These are phyloP conservation scores for Salvia hispanica DNA, from an alignment of 257 asterid species.

Conservation along the genomic window DNA sequence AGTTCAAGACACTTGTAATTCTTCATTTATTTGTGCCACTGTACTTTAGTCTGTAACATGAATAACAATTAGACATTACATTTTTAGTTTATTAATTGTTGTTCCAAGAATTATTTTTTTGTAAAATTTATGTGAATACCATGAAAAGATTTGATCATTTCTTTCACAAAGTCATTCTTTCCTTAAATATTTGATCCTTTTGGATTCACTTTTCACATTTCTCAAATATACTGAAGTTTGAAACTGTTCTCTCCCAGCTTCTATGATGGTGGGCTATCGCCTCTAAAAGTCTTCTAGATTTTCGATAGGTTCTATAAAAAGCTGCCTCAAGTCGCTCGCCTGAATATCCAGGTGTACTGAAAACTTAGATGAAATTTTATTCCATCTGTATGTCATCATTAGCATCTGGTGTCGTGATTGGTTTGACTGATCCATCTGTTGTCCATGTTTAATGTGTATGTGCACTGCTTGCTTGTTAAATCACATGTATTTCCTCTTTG, in stretches of 20 bases:
- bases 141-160: slow-evolving; percentile 18
- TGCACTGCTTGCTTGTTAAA: neutral
- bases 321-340: neutral
- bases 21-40: slow-evolving; percentile 58
- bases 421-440: slow-evolving; percentile 16
- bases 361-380: slow-evolving; percentile 7
- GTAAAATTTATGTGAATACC: slow-evolving; percentile 29
- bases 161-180: slow-evolving; percentile 16
- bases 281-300: slow-evolving; percentile 4
- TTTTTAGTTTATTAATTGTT: slow-evolving; percentile 60
- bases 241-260: slow-evolving; percentile 13
- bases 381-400: slow-evolving; percentile 1
- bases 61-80: slow-evolving; percentile 47
- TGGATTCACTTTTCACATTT: slow-evolving; percentile 2
- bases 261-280: neutral
- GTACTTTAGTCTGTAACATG: slow-evolving; percentile 59
- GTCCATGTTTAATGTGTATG: slow-evolving; percentile 14
- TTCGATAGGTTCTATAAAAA: slow-evolving; percentile 14
- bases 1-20: slow-evolving; percentile 65
- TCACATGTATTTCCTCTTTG: slow-evolving; percentile 6
- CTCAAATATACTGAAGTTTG: slow-evolving; percentile 3
- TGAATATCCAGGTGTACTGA: slow-evolving; percentile 15
- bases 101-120: slow-evolving; percentile 19
- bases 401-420: slow-evolving; percentile 3
- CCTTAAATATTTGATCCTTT: neutral